Conservation (phyloP, 2,329 filamentous ascomycete species). For the Coleophoma eucalyptorum region DNA sequence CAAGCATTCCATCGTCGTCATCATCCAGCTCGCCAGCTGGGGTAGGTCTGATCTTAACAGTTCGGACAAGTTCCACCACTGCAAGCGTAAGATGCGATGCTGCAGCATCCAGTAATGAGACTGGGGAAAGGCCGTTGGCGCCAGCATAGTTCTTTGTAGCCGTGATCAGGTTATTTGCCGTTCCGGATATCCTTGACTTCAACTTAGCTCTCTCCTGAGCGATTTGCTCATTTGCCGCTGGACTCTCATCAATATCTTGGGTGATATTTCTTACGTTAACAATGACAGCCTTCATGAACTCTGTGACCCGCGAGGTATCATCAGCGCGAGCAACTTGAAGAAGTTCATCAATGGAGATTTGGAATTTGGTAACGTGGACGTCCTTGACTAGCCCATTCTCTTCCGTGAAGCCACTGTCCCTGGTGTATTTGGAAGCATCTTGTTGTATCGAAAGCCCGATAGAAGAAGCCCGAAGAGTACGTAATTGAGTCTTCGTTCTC, state of each 20-base stretch:
- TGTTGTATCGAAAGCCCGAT: conserved; percentile 67
- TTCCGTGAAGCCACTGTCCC: conserved; percentile 64
- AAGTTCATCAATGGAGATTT: conserved; percentile 89
- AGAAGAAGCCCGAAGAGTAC: conserved; percentile 76
- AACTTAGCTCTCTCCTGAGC: conserved; percentile 63
- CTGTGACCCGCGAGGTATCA: conserved; percentile 71
- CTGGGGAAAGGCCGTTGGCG: conserved; percentile 79
- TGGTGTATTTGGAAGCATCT: conserved; percentile 64
- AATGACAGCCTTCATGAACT: conserved; percentile 84
- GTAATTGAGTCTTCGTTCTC: conserved; percentile 80
- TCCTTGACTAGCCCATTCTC: conserved; percentile 81
- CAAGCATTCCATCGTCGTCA: conserved; percentile 66
- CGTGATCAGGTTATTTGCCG: conserved; percentile 93
- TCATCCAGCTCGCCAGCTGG: conserved; percentile 73
- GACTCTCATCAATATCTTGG: conserved; percentile 67
- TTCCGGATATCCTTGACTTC: conserved; percentile 81
- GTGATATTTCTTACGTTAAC: conserved; percentile 80
- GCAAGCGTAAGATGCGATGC: conserved; percentile 85
- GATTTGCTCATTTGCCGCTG: conserved; percentile 44
- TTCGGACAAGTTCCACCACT: conserved; percentile 78
- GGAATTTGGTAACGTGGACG: conserved; percentile 90
- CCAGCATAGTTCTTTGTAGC: conserved; percentile 87
- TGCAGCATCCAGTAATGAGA: conserved; percentile 91
- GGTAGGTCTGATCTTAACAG: conserved; percentile 78
- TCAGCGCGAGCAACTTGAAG: conserved; percentile 71